phyloP scores from a whole-genome alignment of 2,329 filamentous ascomycete genomes.

The Penicillium sp. region DNA sequence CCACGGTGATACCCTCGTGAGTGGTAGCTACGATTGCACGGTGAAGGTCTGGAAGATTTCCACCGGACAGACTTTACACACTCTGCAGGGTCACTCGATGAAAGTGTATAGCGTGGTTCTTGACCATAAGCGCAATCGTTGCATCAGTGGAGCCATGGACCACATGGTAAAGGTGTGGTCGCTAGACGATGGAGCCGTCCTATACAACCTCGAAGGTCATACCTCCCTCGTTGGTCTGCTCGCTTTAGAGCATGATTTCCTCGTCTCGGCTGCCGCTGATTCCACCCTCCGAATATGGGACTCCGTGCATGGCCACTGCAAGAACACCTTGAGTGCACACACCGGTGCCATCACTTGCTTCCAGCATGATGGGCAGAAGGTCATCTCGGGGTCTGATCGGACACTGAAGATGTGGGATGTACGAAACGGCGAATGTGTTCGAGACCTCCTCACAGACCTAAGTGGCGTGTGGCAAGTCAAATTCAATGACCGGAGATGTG shows the following conservation, averaged over 20 bases:
- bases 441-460: slow-evolving; percentile 87
- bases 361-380: slow-evolving; percentile 94
- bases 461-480: slow-evolving; percentile 99
- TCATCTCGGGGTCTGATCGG: slow-evolving; percentile 92
- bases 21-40: slow-evolving; percentile 92
- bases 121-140: slow-evolving; percentile 86
- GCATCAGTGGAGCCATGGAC: slow-evolving; percentile 98
- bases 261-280: slow-evolving; percentile 93
- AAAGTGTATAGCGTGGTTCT: slow-evolving; percentile 98
- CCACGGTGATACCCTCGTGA: slow-evolving; percentile 92
- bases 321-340: slow-evolving; percentile 85
- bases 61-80: slow-evolving; percentile 82
- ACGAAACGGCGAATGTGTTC: slow-evolving; percentile 83
- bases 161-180: slow-evolving; percentile 98
- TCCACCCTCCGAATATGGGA: slow-evolving; percentile 97
- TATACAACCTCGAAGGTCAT: slow-evolving; percentile 91
- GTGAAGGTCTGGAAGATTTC: slow-evolving; percentile 98
- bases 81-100: slow-evolving; percentile 79
- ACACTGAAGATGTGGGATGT: slow-evolving; percentile 99
- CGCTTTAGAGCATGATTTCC: slow-evolving; percentile 81
- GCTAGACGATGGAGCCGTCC: slow-evolving; percentile 75
- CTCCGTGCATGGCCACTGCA: slow-evolving; percentile 86
- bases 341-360: slow-evolving; percentile 98
- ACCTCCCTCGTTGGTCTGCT: slow-evolving; percentile 87
- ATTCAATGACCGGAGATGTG: slow-evolving; percentile 92